Evolutionary conservation across 2,329 filamentous ascomycete genomes (phyloP).

Genomic region (Didymella keratinophila): DNA sequence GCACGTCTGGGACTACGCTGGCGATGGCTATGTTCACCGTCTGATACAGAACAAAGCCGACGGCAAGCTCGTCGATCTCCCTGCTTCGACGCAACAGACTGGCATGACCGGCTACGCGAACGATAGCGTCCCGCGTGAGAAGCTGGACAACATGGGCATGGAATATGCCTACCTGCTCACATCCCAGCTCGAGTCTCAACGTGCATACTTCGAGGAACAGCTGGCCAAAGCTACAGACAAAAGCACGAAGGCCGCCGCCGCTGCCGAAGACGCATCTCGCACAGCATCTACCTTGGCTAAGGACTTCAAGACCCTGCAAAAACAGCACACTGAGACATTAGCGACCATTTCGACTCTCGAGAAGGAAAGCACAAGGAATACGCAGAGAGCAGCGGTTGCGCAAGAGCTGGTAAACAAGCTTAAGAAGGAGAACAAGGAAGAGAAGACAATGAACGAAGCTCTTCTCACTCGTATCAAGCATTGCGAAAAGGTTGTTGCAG

Average conservation of each 20-base stretch:
- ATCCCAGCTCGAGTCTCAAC: constrained; percentile 89
- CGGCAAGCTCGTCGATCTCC: constrained; percentile 91
- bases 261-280: constrained; percentile 67
- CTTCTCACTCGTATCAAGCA: constrained; percentile 83
- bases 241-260: constrained; percentile 74
- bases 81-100: constrained; percentile 55
- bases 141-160: constrained; percentile 80
- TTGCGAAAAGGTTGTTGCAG: constrained; percentile 65
- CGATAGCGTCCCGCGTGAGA: constrained; percentile 76
- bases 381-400: constrained; percentile 70
- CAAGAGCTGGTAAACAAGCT: constrained; percentile 78
- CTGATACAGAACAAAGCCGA: constrained; percentile 94
- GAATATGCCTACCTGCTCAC: constrained; percentile 96
- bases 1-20: constrained; percentile 97
- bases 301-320: constrained; percentile 62
- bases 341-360: constrained; percentile 74
- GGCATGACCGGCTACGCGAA: constrained; percentile 59
- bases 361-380: constrained; percentile 68
- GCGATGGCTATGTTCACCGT: constrained; percentile 94
- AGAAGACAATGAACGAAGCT: constrained; percentile 83
- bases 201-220: constrained; percentile 92
- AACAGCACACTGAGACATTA: constrained; percentile 59
- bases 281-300: constrained; percentile 60
- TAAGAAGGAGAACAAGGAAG: constrained; percentile 79
- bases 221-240: constrained; percentile 90